phyloP scores from a whole-genome alignment of 495 filamentous ascomycete species.

The Penicillium coffeae region DNA sequence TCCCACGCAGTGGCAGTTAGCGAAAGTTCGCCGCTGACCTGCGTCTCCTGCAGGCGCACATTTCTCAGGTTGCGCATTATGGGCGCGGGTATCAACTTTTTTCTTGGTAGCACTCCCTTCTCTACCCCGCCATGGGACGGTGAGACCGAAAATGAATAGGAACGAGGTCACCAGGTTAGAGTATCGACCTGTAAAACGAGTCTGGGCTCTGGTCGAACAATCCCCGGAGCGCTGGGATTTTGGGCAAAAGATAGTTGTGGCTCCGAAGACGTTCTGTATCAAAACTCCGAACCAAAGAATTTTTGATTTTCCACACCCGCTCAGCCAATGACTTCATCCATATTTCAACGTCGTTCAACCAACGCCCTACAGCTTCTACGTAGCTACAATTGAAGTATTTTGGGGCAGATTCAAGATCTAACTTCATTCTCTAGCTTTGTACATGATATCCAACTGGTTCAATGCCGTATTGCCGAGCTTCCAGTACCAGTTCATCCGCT shows the following conservation, averaged over 20 bases:
- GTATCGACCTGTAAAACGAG: background rate
- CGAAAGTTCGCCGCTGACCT: slow-evolving; percentile 48
- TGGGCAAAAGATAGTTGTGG: slow-evolving; percentile 15
- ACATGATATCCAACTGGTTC: slow-evolving; percentile 35
- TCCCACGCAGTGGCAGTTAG: slow-evolving; percentile 78
- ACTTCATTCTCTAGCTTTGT: slow-evolving; percentile 43
- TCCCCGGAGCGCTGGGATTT: slow-evolving; percentile 3
- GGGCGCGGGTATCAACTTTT: slow-evolving; percentile 21
- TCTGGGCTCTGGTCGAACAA: background rate
- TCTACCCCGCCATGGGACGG: slow-evolving; percentile 43
- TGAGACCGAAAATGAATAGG: slow-evolving; percentile 4
- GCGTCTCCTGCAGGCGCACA: slow-evolving; percentile 59
- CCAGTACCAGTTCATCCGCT: slow-evolving; percentile 17
- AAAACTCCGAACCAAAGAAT: slow-evolving; percentile 38
- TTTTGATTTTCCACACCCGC: slow-evolving; percentile 41
- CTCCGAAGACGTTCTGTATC: slow-evolving; percentile 15
- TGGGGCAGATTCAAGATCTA: slow-evolving; percentile 18
- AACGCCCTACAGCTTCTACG: slow-evolving; percentile 18
- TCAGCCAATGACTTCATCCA: slow-evolving; percentile 52
- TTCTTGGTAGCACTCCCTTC: slow-evolving; percentile 15
- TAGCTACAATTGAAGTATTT: slow-evolving; percentile 15
- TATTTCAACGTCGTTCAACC: slow-evolving; percentile 32
- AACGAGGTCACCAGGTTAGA: slow-evolving; percentile 6
- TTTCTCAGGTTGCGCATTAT: slow-evolving; percentile 78
- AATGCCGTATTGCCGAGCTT: slow-evolving; percentile 19